A percentile compares a stretch with the other conserved stretches of the same genome.
phyloP scores from a whole-genome alignment of 768 basidiomycete genomes.

The Hortiboletus flavorubellus region DNA sequence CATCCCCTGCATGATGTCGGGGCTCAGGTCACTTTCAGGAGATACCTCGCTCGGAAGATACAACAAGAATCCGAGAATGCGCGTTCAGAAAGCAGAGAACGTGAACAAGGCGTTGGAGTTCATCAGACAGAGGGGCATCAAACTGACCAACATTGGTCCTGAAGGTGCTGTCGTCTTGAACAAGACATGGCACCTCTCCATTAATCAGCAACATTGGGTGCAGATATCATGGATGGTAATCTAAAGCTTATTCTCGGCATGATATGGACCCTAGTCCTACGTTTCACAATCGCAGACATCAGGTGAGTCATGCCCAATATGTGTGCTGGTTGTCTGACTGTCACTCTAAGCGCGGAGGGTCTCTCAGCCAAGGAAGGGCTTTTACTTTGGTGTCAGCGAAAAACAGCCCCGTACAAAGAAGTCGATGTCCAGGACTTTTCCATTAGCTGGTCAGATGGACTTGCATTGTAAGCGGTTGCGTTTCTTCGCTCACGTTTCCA shows the following conservation, averaged over 20 bases:
- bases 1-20: constrained; percentile 3
- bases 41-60: constrained; percentile 93
- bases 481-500: not conserved
- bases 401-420: constrained; percentile 87
- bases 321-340: constrained; percentile 7
- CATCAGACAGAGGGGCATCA: constrained; percentile 90
- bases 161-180: constrained; percentile 56
- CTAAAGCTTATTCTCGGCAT: constrained; percentile 96
- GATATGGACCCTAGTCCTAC: constrained; percentile 98
- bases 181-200: not conserved
- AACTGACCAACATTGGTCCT: constrained; percentile 95
- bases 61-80: constrained; percentile 84
- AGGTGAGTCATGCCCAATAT: constrained; percentile 53
- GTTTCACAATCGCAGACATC: constrained; percentile 98
- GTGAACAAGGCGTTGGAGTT: constrained; percentile 96
- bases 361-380: constrained; percentile 98
- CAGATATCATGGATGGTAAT: constrained; percentile 99
- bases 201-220: constrained; percentile 6
- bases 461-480: constrained; percentile 70
- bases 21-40: constrained; percentile 42
- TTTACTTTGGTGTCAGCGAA: constrained; percentile 96
- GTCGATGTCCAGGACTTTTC: constrained; percentile 95
- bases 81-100: constrained; percentile 97
- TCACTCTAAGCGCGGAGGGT: constrained; percentile 79
- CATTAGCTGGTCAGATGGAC: constrained; percentile 88